Evolutionary conservation across 306 rosid species (phyloP), one percentile per base, ranked within the genome.

Genomic region (Pterocarpus santalinus): DNA sequence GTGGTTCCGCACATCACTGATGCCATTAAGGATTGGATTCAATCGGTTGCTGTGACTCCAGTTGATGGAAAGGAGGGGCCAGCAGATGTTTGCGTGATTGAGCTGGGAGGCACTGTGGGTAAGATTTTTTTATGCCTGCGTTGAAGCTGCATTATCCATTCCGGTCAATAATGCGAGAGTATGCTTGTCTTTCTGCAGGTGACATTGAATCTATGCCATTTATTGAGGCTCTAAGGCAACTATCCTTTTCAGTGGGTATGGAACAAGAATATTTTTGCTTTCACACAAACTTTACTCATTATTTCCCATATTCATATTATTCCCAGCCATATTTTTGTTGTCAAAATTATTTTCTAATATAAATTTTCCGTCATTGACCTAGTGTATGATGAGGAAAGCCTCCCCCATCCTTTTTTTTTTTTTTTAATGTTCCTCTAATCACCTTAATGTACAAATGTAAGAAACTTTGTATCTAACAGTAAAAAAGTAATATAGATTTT

Each of bases 121-220:
- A 89, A 75, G 88, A 35, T 38, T 58, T 80, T 68, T 36, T 17
- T 36, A 76, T 64, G 60, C 66, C 35, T 78, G 47, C 76, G 12
- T 85, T 86, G 67, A 51, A 38, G 65, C 7, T 38, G 72, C 80
- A 62, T 61, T 81, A 35, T 51, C 35, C 3, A 5, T 68, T 65
- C 35, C 17, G 41, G 46, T 72, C 2, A 7, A 74, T 75, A 76
- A 73, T 16, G 13, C 34, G 61, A 22, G 43, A 75, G 43, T 52
- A n/a, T 65, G 43, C 17, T 35, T 76, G 55, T 58, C 72, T 73
- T 85, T 83, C 81, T 43, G 22, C 65, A 96, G 99, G 99, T 83
- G 98, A 96, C 82, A 96, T 96, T 82, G 99, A 96, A 86, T 96
- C 99, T 66, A 96, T 93, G 99, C 99, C 99, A 33, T 96, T 96